Percentiles rank a stretch among this genome's conserved stretches.
Evolutionary conservation across 2,329 filamentous ascomycete genomes (phyloP).

Genomic region (Talaromyces islandicus): DNA sequence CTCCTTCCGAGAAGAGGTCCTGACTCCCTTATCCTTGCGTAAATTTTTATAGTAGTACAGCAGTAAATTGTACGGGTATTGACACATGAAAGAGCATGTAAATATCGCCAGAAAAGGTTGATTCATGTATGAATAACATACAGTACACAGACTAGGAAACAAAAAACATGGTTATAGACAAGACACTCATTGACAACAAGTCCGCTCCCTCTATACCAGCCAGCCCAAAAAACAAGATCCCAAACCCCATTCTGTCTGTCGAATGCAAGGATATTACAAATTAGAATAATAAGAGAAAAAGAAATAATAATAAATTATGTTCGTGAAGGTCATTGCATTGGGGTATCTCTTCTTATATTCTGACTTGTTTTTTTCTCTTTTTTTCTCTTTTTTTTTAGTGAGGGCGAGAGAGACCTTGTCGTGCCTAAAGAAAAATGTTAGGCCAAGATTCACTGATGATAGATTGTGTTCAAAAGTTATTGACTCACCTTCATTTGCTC

Average conservation of each 20-base stretch:
- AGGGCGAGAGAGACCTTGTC: constrained; percentile 22
- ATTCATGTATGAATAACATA: no score
- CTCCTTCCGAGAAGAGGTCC: neutral
- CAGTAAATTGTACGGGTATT: neutral
- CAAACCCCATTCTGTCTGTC: neutral
- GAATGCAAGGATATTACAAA: neutral
- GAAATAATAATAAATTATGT: neutral
- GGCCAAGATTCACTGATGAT: neutral
- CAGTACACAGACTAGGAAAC: no score
- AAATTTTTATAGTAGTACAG: neutral
- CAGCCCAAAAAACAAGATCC: neutral
- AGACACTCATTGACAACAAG: neutral
- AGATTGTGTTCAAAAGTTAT: neutral
- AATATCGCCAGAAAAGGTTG: neutral
- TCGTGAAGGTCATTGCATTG: constrained; percentile 4
- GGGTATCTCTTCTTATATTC: constrained; percentile 10
- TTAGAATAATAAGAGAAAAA: neutral
- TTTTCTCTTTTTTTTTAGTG: constrained; percentile 23
- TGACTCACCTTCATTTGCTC: constrained; percentile 83
- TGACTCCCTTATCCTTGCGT: no score
- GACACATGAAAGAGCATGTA: neutral
- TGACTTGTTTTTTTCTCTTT: constrained; percentile 1
- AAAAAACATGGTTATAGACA: no score
- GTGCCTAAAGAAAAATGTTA: constrained; percentile 3
- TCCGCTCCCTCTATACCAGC: neutral